phyloP scores from a whole-genome alignment of 371 early-diverging fungal genomes.

The Entomophthora muscae region DNA sequence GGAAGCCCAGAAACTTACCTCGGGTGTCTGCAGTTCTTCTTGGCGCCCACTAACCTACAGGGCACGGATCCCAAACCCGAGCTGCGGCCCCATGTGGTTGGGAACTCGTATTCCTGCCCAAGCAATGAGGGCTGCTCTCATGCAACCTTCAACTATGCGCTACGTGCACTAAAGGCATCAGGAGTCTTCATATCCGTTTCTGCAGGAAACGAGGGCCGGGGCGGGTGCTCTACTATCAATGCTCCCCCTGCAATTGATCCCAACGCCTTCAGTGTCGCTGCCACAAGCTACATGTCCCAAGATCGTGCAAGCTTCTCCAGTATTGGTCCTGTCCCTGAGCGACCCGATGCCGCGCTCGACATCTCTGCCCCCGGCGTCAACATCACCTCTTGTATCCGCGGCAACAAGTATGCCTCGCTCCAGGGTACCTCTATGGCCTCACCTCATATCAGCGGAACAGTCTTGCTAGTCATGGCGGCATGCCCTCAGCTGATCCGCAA shows the following conservation, averaged over 20 bases:
- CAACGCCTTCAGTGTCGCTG: neutral
- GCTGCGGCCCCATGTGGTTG: neutral
- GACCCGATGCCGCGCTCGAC: constrained; percentile 60
- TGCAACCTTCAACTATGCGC: neutral
- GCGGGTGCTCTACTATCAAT: neutral
- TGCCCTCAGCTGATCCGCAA: constrained; percentile 2
- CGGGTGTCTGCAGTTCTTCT: no score
- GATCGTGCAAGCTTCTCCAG: neutral
- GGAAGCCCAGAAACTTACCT: no score
- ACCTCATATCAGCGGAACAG: no score
- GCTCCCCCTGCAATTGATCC: neutral
- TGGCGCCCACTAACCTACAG: no score
- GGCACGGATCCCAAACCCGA: neutral
- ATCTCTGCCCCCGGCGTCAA: no score
- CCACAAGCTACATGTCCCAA: neutral
- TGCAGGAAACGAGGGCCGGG: neutral
- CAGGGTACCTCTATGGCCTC: no score
- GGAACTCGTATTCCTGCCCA: neutral
- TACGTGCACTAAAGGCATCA: neutral
- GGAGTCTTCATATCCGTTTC: neutral
- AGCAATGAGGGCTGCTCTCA: neutral
- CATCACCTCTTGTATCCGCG: no score
- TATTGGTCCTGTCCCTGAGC: neutral
- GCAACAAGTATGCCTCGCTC: constrained; percentile 21
- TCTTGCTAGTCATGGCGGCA: constrained; percentile 5